phyloP scores from a whole-genome alignment of 148 eudicot species.

The Fagopyrum homotropicum region DNA sequence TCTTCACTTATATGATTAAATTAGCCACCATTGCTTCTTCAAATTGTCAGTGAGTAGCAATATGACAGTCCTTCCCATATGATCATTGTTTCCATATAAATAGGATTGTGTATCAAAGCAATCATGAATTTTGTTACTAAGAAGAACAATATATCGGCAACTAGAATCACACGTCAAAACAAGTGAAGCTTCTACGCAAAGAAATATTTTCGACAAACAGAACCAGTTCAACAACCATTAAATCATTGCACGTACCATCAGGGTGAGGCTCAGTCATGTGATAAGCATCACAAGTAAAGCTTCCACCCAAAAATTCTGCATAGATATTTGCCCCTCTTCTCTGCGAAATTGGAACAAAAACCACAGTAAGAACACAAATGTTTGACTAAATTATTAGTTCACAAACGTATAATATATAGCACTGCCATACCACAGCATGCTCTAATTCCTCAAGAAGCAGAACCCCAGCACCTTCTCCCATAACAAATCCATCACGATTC shows the following conservation, averaged over 20 bases:
- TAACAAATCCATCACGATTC: conserved; percentile 96
- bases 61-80: too few species aligned
- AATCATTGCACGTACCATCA: conserved; percentile 38
- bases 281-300: conserved; percentile 94
- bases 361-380: too few species aligned
- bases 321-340: conserved; percentile 84
- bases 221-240: not conserved
- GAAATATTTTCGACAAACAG: too few species aligned
- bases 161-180: too few species aligned
- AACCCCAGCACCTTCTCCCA: conserved; percentile 99
- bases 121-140: too few species aligned
- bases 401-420: not conserved
- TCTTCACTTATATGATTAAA: too few species aligned
- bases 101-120: too few species aligned
- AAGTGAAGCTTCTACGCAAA: too few species aligned
- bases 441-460: conserved; percentile 89
- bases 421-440: conserved; percentile 66
- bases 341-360: conserved; percentile 28
- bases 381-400: not conserved
- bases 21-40: too few species aligned
- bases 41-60: too few species aligned
- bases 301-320: conserved; percentile 97
- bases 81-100: too few species aligned
- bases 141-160: too few species aligned
- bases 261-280: conserved; percentile 99